Evolutionary conservation across 352 stramenopile genomes (phyloP).

Genomic region (Pythium sukuiense): DNA sequence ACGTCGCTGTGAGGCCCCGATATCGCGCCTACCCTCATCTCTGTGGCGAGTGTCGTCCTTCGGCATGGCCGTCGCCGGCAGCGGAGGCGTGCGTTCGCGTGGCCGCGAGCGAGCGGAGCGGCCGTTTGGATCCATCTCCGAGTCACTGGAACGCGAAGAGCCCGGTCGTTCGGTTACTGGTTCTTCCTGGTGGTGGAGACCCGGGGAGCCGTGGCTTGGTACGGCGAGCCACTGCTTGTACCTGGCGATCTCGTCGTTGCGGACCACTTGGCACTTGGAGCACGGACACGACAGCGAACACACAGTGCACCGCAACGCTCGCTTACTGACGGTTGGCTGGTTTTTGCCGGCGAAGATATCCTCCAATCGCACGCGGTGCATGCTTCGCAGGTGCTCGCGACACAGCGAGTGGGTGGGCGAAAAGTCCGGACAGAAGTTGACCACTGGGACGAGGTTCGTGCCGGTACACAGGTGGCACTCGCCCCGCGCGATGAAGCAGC

Average conservation of each 20-base stretch:
- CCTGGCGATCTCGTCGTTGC: constrained; percentile 29
- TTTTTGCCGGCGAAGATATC: constrained; percentile 76
- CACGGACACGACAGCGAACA: constrained; percentile 64
- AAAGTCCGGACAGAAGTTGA: constrained; percentile 76
- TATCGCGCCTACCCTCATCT: neutral
- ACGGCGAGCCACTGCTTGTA: constrained; percentile 34
- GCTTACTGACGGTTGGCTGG: constrained; percentile 60
- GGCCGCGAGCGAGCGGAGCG: neutral
- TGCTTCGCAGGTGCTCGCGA: constrained; percentile 68
- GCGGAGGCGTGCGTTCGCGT: constrained; percentile 2
- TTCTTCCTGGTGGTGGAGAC: neutral
- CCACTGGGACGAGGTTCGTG: constrained; percentile 54
- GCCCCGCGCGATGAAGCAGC: constrained; percentile 74
- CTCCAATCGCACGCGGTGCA: constrained; percentile 69
- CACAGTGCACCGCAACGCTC: constrained; percentile 59
- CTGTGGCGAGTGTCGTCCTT: neutral
- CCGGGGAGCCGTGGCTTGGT: neutral
- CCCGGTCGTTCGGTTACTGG: neutral
- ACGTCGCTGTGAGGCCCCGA: neutral
- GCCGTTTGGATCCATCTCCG: neutral
- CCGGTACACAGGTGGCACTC: constrained; percentile 67
- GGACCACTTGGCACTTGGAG: constrained; percentile 45
- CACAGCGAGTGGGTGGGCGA: constrained; percentile 71
- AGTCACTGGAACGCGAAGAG: neutral
- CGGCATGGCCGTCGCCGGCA: neutral